phyloP scores from a whole-genome alignment of 108 stramenopile species.

The Aurantiochytrium sp. region DNA sequence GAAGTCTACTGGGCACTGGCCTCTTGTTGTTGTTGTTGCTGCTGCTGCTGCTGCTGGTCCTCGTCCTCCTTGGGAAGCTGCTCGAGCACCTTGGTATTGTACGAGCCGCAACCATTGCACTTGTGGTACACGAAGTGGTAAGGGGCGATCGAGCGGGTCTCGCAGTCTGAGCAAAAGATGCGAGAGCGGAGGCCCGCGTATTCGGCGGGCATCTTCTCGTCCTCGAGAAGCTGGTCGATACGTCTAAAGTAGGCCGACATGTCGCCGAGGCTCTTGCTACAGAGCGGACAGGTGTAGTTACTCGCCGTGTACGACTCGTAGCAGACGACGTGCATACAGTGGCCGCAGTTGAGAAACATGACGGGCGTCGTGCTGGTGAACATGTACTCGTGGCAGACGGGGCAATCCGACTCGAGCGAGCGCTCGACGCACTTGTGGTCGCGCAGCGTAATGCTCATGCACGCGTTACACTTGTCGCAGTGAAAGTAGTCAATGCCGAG shows the following conservation, averaged over 20 bases:
- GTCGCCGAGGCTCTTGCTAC: conserved; percentile 26
- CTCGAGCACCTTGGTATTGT: conserved; percentile 24
- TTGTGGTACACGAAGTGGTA: conserved; percentile 21
- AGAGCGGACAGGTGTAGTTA: not conserved
- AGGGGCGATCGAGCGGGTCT: not conserved
- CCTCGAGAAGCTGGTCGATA: not conserved
- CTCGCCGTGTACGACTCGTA: conserved; percentile 13
- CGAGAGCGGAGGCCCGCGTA: conserved; percentile 12
- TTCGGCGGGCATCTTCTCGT: conserved; percentile 8
- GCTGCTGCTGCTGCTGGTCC: not conserved
- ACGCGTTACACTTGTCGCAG: conserved; percentile 15
- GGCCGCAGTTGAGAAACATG: conserved; percentile 13
- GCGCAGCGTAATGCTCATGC: conserved; percentile 23
- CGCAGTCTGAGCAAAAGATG: conserved; percentile 29
- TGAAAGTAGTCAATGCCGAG: conserved; percentile 23
- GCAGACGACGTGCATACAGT: conserved; percentile 13
- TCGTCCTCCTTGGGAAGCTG: not conserved
- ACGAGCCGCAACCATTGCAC: not conserved
- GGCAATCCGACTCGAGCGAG: conserved; percentile 20
- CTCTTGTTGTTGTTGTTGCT: too few relatives aligned
- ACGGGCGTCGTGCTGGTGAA: conserved; percentile 20
- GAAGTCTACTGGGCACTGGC: too few relatives aligned
- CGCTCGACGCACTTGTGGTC: conserved; percentile 29
- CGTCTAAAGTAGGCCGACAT: conserved; percentile 17
- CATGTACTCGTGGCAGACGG: conserved; percentile 16